phyloP scores from a whole-genome alignment of 192 early-diverging fungal genomes.

The Obelidium mucronatum region DNA sequence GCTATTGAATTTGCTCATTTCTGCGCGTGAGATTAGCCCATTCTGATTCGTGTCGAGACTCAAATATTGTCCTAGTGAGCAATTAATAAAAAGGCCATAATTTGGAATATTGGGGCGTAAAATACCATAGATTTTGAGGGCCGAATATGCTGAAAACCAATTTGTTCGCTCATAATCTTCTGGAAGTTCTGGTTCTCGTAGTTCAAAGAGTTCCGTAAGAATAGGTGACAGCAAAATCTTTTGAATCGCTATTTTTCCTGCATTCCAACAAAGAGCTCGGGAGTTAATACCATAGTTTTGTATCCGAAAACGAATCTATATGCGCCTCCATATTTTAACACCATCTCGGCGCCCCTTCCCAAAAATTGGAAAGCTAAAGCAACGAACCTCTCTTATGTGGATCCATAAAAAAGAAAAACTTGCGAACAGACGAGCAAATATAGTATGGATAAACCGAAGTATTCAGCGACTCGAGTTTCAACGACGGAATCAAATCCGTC shows the following conservation, averaged over 20 bases:
- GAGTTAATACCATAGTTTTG: too few species aligned
- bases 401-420: constrained; percentile 65
- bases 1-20: constrained; percentile 51
- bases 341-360: neutral
- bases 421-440: constrained; percentile 54
- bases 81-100: neutral
- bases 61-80: constrained; percentile 51
- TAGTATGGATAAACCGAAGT: constrained; percentile 52
- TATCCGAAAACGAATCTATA: too few species aligned
- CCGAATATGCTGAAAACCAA: constrained; percentile 58
- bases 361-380: constrained; percentile 2
- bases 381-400: constrained; percentile 47
- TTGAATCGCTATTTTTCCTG: constrained; percentile 55
- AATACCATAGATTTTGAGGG: constrained; percentile 51
- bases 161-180: constrained; percentile 49
- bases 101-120: neutral
- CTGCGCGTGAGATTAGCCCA: constrained; percentile 54
- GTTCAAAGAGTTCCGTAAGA: constrained; percentile 60
- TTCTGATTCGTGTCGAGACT: constrained; percentile 56
- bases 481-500: constrained; percentile 54
- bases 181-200: constrained; percentile 56
- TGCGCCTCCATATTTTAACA: too few species aligned
- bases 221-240: constrained; percentile 59
- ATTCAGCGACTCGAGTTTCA: constrained; percentile 47
- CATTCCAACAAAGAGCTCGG: too few species aligned